phyloP scores from a whole-genome alignment of 2,329 filamentous ascomycete species.

The Trichoderma guizhouense region DNA sequence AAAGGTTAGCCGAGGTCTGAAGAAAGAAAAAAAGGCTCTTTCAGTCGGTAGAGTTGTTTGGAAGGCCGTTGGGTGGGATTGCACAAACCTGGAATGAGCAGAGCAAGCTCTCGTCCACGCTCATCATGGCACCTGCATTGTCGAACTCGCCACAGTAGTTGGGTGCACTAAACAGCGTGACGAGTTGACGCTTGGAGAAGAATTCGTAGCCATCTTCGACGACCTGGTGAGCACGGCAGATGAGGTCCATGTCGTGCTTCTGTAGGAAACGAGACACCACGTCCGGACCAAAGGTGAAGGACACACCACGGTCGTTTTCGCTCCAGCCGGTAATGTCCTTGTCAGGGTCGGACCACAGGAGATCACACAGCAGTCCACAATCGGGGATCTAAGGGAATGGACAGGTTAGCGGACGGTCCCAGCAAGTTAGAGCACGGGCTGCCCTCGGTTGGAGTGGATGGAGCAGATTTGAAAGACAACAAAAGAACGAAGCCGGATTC shows the following conservation, averaged over 20 bases:
- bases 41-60: neutral
- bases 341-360: constrained; percentile 97
- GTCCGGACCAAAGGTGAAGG: constrained; percentile 96
- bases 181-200: constrained; percentile 96
- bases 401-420: constrained; percentile 17
- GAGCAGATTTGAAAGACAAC: neutral
- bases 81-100: constrained; percentile 91
- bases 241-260: constrained; percentile 99
- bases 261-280: constrained; percentile 96
- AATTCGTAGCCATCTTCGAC: constrained; percentile 99
- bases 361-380: constrained; percentile 93
- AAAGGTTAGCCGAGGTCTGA: neutral
- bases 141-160: constrained; percentile 99
- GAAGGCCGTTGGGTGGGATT: neutral
- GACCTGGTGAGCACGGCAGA: constrained; percentile 97
- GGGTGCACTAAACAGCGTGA: constrained; percentile 95
- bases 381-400: constrained; percentile 78
- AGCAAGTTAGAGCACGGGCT: neutral
- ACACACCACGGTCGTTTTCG: constrained; percentile 97
- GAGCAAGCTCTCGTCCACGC: constrained; percentile 94
- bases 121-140: constrained; percentile 99
- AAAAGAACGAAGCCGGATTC: neutral
- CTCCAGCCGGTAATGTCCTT: constrained; percentile 99
- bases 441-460: neutral
- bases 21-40: neutral